A percentile compares a stretch with the other conserved stretches of the same genome.
Conservation (phyloP, 371 early-diverging fungal species). For the Apophysomyces elegans region DNA sequence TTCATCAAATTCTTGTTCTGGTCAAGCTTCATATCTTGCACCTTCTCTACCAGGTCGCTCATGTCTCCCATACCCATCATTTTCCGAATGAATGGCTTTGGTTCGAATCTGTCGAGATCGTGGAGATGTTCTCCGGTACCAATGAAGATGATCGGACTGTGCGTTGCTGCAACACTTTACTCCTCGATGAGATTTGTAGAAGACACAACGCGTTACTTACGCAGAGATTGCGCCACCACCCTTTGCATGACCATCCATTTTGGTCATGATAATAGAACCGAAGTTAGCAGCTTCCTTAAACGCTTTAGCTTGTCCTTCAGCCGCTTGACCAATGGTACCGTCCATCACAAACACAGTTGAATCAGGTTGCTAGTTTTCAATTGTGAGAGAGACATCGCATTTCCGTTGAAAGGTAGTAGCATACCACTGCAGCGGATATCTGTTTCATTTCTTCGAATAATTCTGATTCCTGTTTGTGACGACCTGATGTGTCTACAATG, state of each 20-base stretch:
- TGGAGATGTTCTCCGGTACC: slow-evolving; percentile 99
- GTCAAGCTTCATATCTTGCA: slow-evolving; percentile 90
- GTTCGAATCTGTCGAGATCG: slow-evolving; percentile 95
- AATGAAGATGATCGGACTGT: slow-evolving; percentile 97
- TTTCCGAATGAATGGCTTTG: slow-evolving; percentile 94
- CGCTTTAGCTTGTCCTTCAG: slow-evolving; percentile 95
- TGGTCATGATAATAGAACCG: slow-evolving; percentile 99
- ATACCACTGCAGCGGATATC: slow-evolving; percentile 84
- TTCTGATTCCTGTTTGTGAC: slow-evolving; percentile 98
- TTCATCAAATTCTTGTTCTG: slow-evolving; percentile 90
- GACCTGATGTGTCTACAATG: slow-evolving; percentile 99
- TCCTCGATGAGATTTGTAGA: not conserved
- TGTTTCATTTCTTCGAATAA: slow-evolving; percentile 99
- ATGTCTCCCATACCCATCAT: slow-evolving; percentile 99
- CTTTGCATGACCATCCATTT: slow-evolving; percentile 99
- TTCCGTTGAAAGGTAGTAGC: slow-evolving; percentile 1
- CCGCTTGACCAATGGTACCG: slow-evolving; percentile 99
- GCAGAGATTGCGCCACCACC: slow-evolving; percentile 99
- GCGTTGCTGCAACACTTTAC: slow-evolving; percentile 93
- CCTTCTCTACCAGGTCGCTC: slow-evolving; percentile 91
- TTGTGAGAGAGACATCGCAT: too few relatives aligned
- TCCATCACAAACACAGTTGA: slow-evolving; percentile 99
- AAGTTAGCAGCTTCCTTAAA: slow-evolving; percentile 97
- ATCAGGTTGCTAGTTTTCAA: slow-evolving; percentile 73
- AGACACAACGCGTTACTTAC: slow-evolving; percentile 37